These are phyloP conservation scores for Diaporthe sp. DNA, from an alignment of 2,329 filamentous ascomycete species.

Conservation along the genomic window DNA sequence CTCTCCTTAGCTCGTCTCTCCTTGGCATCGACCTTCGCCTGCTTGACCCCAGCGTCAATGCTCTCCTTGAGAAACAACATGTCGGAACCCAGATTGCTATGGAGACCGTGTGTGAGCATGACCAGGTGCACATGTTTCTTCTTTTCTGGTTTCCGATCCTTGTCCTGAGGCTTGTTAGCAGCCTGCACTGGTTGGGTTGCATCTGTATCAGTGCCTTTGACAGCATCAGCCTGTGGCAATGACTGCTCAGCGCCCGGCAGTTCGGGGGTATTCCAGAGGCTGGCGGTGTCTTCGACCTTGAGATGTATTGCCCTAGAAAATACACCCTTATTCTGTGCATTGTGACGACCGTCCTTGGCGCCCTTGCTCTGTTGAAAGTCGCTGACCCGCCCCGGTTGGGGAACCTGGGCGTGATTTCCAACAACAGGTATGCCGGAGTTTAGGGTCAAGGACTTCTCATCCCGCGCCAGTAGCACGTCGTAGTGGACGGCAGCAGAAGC, in stretches of 20 bases:
- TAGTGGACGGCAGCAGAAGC: conserved; percentile 87
- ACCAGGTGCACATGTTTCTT: conserved; percentile 90
- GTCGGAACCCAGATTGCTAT: conserved; percentile 94
- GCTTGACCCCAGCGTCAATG: conserved; percentile 84
- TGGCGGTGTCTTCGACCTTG: conserved; percentile 86
- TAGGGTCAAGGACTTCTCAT: conserved; percentile 83
- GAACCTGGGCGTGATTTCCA: conserved; percentile 58
- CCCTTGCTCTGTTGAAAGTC: conserved; percentile 77
- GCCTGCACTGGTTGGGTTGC: conserved; percentile 29
- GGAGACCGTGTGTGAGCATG: conserved; percentile 90
- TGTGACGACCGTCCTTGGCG: conserved; percentile 67
- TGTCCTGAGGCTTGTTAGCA: conserved; percentile 34
- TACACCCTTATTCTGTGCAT: conserved; percentile 76
- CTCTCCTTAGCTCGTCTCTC: conserved; percentile 65
- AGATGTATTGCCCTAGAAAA: conserved; percentile 85
- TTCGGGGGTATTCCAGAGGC: conserved; percentile 91
- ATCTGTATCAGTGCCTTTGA: conserved; percentile 35
- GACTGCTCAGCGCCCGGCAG: conserved; percentile 73
- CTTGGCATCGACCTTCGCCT: conserved; percentile 77
- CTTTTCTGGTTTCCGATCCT: conserved; percentile 51
- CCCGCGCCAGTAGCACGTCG: conserved; percentile 86
- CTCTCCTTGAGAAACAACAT: conserved; percentile 98
- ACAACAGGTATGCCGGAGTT: conserved; percentile 60
- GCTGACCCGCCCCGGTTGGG: conserved; percentile 76
- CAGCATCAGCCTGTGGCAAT: conserved; percentile 26